Evolutionary conservation across 1,139 yeast genomes (phyloP).

Genomic region (Yamadazyma membranifaciens): DNA sequence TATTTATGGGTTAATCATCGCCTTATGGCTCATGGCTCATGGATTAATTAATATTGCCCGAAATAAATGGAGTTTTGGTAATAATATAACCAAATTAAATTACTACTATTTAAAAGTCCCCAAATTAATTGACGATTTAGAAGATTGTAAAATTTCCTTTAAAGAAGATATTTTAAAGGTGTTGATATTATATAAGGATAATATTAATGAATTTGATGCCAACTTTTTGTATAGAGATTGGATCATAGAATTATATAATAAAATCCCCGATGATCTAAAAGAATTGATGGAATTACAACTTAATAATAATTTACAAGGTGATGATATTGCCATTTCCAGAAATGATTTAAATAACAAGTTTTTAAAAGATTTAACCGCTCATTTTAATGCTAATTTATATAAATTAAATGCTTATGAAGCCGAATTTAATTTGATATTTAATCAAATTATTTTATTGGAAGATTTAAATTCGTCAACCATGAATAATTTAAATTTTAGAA

Average conservation of each 20-base stretch:
- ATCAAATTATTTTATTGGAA: constrained; percentile 37
- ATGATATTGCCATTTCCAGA: constrained; percentile 22
- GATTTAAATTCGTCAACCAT: constrained; percentile 30
- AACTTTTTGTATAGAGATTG: constrained; percentile 39
- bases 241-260: constrained; percentile 32
- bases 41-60: constrained; percentile 72
- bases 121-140: constrained; percentile 55
- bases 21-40: constrained; percentile 84
- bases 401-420: constrained; percentile 42
- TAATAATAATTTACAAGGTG: constrained; percentile 17
- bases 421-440: constrained; percentile 37
- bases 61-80: constrained; percentile 51
- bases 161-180: constrained; percentile 67
- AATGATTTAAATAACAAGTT: constrained; percentile 36
- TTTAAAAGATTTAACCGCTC: constrained; percentile 35
- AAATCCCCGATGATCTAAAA: constrained; percentile 36
- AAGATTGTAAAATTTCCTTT: constrained; percentile 62
- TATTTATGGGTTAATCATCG: constrained; percentile 72
- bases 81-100: constrained; percentile 35
- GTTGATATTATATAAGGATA: constrained; percentile 40
- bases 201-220: constrained; percentile 32
- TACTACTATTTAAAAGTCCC: constrained; percentile 56
- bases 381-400: constrained; percentile 37
- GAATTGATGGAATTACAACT: constrained; percentile 37
- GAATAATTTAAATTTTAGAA: constrained; percentile 29